phyloP scores from a whole-genome alignment of 345 rosid species.

The Kandelia obovata region DNA sequence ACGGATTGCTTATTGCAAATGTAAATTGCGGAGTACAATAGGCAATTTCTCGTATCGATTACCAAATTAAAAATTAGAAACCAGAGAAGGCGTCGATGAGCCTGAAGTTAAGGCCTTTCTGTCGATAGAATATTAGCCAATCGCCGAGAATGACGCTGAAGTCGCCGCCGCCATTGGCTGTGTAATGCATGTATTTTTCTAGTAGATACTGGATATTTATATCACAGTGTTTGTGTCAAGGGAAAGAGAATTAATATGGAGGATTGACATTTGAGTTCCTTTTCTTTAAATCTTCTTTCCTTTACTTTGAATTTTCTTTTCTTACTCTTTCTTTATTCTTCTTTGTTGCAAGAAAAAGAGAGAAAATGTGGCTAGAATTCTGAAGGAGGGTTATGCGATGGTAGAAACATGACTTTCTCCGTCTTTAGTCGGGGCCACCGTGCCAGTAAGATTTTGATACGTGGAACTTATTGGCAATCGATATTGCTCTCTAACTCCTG shows the following conservation, averaged over 20 bases:
- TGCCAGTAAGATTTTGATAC: slow-evolving; percentile 26
- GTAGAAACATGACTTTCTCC: slow-evolving; percentile 10
- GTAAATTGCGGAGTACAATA: background rate
- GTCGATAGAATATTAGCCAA: too few relatives aligned
- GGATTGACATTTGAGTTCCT: background rate
- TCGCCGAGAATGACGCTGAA: too few relatives aligned
- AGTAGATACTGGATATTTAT: background rate
- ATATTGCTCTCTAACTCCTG: too few relatives aligned
- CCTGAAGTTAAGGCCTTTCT: too few relatives aligned
- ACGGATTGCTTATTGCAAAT: background rate
- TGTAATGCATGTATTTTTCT: too few relatives aligned
- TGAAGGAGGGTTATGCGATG: slow-evolving; percentile 37
- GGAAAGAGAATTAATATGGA: background rate
- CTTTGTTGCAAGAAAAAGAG: slow-evolving; percentile 17
- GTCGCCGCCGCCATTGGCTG: too few relatives aligned
- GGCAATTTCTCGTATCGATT: too few relatives aligned
- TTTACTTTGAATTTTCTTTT: too few relatives aligned
- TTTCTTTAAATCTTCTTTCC: too few relatives aligned
- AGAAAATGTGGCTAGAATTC: slow-evolving; percentile 22
- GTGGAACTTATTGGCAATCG: slow-evolving; percentile 10
- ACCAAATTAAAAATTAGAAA: too few relatives aligned
- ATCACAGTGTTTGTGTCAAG: background rate
- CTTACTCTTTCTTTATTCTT: background rate
- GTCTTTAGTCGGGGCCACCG: slow-evolving; percentile 4
- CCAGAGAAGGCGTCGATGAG: too few relatives aligned